Conservation (phyloP, 2,329 filamentous ascomycete genomes). For the Sporothrix schenckii region DNA sequence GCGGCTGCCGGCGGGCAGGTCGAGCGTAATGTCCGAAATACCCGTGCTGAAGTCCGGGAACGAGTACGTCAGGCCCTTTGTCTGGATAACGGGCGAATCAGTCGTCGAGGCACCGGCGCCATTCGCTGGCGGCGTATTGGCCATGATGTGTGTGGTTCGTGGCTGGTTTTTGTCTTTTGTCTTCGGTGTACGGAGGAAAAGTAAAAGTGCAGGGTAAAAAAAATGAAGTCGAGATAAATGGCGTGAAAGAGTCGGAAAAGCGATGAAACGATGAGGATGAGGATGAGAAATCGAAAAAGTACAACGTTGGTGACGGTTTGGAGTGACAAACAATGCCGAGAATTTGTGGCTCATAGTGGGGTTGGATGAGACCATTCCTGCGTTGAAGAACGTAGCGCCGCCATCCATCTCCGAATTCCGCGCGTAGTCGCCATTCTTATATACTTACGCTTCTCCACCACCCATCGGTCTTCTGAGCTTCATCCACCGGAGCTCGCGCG, state of each 20-base stretch:
- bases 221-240: not conserved
- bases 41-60: conserved; percentile 87
- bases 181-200: not conserved
- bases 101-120: not conserved
- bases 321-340: not conserved
- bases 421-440: not conserved
- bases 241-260: no score
- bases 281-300: not conserved
- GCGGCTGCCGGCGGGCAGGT: conserved; percentile 79
- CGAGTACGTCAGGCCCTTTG: conserved; percentile 78
- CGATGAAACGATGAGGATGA: not conserved
- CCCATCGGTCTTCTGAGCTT: not conserved
- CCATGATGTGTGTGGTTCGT: conserved; percentile 20
- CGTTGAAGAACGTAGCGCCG: not conserved
- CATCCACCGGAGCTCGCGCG: conserved; percentile 22
- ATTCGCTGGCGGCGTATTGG: conserved; percentile 3
- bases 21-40: conserved; percentile 70
- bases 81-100: conserved; percentile 65
- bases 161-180: not conserved
- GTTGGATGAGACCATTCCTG: conserved; percentile 23
- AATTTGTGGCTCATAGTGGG: conserved; percentile 31
- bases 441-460: not conserved
- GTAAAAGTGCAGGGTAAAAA: not conserved
- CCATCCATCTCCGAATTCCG: not conserved
- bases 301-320: not conserved